These are phyloP conservation scores for Coniochaeta pulveracea DNA, from an alignment of 2,329 filamentous ascomycete genomes.

Conservation along the genomic window DNA sequence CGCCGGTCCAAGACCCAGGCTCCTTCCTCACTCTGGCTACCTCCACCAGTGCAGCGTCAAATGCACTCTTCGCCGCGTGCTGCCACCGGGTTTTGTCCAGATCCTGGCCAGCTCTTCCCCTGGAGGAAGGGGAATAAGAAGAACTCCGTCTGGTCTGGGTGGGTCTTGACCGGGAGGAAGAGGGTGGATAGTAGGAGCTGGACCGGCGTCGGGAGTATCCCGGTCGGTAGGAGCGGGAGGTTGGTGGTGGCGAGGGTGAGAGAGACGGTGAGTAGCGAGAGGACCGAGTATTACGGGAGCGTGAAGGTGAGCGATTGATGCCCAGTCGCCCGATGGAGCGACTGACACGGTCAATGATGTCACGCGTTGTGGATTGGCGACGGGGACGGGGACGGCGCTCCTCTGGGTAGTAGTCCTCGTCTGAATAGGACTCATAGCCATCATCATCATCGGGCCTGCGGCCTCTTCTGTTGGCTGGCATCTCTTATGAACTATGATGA, in stretches of 20 bases:
- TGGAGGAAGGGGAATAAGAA: neutral
- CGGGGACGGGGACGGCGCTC: conserved; percentile 1
- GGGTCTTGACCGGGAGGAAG: neutral
- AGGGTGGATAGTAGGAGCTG: conserved; percentile 1
- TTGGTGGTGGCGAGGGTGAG: neutral
- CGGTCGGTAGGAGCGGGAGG: neutral
- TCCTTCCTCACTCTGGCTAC: conserved; percentile 7
- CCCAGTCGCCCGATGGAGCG: conserved; percentile 2
- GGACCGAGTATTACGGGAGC: neutral
- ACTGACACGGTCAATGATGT: neutral
- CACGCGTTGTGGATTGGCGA: neutral
- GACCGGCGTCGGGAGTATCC: neutral
- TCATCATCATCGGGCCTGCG: conserved; percentile 19
- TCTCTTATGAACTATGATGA: too few species aligned
- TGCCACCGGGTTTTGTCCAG: neutral
- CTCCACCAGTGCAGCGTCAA: conserved; percentile 3
- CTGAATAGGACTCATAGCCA: conserved; percentile 1
- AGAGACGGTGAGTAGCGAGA: neutral
- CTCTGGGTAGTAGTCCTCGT: neutral
- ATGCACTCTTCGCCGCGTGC: neutral
- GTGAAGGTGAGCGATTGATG: neutral
- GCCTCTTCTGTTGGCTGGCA: too few species aligned
- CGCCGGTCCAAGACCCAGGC: conserved; percentile 12
- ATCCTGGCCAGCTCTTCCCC: neutral
- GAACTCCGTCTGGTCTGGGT: neutral